phyloP scores from a whole-genome alignment of 257 asterid species.

The Salvia splendens region DNA sequence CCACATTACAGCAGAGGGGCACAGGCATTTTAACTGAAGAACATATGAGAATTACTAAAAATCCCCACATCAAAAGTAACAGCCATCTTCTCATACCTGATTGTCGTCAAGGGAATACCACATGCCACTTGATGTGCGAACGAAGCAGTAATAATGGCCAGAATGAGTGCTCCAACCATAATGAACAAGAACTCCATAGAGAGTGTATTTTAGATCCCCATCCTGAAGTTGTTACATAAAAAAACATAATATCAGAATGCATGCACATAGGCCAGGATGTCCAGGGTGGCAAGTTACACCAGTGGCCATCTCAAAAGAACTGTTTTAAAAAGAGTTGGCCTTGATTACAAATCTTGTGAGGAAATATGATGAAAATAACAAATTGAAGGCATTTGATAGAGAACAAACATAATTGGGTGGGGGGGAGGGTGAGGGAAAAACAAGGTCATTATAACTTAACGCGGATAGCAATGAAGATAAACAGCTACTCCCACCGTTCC shows the following conservation, averaged over 20 bases:
- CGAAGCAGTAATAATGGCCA: conserved; percentile 97
- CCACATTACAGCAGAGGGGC: conserved; percentile 2
- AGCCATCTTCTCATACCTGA: conserved; percentile 52
- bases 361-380: conserved; percentile 8
- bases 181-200: conserved; percentile 97
- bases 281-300: too few species aligned
- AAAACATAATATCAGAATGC: too few species aligned
- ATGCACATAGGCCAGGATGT: too few species aligned
- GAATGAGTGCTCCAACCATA: conserved; percentile 96
- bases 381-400: not conserved
- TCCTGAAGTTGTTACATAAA: conserved; percentile 50
- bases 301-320: not conserved
- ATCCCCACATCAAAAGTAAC: conserved; percentile 4
- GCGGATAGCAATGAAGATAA: not conserved
- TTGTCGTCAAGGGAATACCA: conserved; percentile 98
- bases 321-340: not conserved
- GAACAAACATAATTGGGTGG: not conserved
- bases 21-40: conserved; percentile 13
- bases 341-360: not conserved
- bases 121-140: conserved; percentile 95
- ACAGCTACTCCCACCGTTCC: too few species aligned
- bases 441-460: not conserved
- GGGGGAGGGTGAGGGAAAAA: not conserved
- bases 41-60: conserved; percentile 2
- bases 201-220: conserved; percentile 82